Evolutionary conservation across 345 rosid species (phyloP), one percentile per base, ranked within the genome.

Genomic region (Microcos paniculata): DNA sequence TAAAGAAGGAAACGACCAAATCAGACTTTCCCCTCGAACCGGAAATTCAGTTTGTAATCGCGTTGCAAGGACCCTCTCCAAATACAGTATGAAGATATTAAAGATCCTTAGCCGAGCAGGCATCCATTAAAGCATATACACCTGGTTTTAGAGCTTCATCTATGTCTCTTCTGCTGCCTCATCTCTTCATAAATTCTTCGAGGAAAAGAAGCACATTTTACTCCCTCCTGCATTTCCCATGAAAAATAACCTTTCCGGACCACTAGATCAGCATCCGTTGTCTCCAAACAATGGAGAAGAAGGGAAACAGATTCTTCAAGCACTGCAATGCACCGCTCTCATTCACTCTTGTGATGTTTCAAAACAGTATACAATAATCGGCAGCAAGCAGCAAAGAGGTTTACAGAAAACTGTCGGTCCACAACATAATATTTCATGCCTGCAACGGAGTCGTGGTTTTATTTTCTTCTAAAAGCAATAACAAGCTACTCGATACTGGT

Each of bases 141-240:
- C 97, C 98, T 38, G 99, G 97, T 74, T 76, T 92, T 74, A 96
- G 82, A 73, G 98, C 97, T 83, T 89, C 98, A 71, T 93, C 94
- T 76, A 91, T 77, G 81, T 96, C 97, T 86, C 99, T 96, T 89
- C 72, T 71, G n/a, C n/a, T n/a, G n/a, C n/a, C 79, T 43, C 66
- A 96, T 98, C 99, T 96, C 99, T 89, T 96, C 97, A 43, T 92
- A 93, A 75, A 93, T 90, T 82, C 99, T 92, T 67, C 97, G 88
- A 16, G 90, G 88, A 72, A 84, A 88, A 82, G 87, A 78, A 28
- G 98, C 98, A 71, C 97, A 90, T 82, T 82, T 87, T 61, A 87
- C 86, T 40, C 90, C 89, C 79, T 89, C 97, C 80, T 82, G 80
- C 46, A 84, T 82, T 71, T 84, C 82, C 92, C 87, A 85, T 23